Conservation (phyloP, 306 rosid species). For the Rosa chinensis region DNA sequence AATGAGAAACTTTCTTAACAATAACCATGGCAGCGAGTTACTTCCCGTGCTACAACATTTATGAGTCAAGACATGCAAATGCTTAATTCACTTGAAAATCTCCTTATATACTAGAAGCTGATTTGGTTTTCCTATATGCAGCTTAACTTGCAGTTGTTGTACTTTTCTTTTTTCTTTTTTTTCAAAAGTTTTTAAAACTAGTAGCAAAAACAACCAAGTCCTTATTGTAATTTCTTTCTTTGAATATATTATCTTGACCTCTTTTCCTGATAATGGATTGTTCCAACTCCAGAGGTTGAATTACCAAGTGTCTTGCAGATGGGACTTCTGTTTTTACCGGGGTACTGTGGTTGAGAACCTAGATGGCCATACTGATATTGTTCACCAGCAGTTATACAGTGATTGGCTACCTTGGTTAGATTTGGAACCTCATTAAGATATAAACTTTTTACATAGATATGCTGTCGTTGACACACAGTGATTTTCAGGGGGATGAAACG, state of each 20-base stretch:
- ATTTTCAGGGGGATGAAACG: constrained; percentile 75
- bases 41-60: not conserved
- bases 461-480: constrained; percentile 32
- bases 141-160: not conserved
- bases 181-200: not conserved
- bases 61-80: not conserved
- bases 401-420: constrained; percentile 91
- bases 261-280: constrained; percentile 7
- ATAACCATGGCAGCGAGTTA: not conserved
- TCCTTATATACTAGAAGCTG: not conserved
- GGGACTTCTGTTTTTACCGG: constrained; percentile 74
- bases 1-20: not conserved
- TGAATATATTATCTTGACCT: not conserved
- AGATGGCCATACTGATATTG: constrained; percentile 90
- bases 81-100: not conserved
- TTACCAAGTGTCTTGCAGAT: constrained; percentile 62
- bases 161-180: not conserved
- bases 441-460: not conserved
- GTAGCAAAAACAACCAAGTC: not conserved
- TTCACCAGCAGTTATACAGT: constrained; percentile 58
- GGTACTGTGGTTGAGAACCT: constrained; percentile 80
- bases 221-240: not conserved
- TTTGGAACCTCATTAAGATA: constrained; percentile 15
- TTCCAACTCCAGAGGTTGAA: constrained; percentile 33
- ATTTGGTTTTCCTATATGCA: not conserved